phyloP scores from a whole-genome alignment of 164 flowering plant genomes.

The Annona squamosa region DNA sequence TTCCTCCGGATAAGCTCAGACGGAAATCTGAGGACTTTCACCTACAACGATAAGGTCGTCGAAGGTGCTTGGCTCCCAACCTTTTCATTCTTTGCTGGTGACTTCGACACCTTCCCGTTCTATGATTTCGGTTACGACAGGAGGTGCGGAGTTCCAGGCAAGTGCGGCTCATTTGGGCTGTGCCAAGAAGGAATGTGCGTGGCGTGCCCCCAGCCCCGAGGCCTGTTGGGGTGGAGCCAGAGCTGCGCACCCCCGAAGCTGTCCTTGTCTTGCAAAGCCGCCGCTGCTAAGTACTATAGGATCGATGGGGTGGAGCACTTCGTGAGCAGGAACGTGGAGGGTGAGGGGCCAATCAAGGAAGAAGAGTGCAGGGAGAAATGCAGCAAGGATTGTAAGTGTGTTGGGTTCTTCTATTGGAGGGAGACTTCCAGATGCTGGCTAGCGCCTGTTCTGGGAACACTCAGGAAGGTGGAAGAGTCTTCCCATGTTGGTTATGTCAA shows the following conservation, averaged over 20 bases:
- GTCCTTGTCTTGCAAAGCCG: conserved; percentile 6
- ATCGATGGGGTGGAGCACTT: conserved; percentile 28
- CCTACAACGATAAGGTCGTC: conserved; percentile 18
- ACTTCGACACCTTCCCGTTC: neutral
- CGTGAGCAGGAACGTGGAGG: conserved; percentile 13
- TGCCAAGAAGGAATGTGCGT: conserved; percentile 26
- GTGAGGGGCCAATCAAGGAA: conserved; percentile 16
- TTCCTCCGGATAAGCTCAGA: conserved; percentile 21
- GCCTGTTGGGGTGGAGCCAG: conserved; percentile 25
- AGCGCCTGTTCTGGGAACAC: conserved; percentile 16
- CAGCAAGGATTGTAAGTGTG: conserved; percentile 30
- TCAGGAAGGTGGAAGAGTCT: conserved; percentile 13
- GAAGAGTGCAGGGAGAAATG: conserved; percentile 24
- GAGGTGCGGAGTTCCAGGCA: conserved; percentile 24
- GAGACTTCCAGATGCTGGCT: conserved; percentile 22
- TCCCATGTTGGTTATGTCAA: conserved; percentile 20
- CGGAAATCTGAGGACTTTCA: conserved; percentile 26
- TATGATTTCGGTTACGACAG: neutral
- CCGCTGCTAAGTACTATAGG: conserved; percentile 14
- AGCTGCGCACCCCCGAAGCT: conserved; percentile 21
- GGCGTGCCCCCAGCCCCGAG: conserved; percentile 24
- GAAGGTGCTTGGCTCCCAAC: conserved; percentile 21
- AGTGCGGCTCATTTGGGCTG: conserved; percentile 30
- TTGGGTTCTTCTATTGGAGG: conserved; percentile 27
- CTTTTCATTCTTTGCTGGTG: conserved; percentile 14